Conservation (phyloP, 2,329 filamentous ascomycete species). For the Fusarium buharicum region DNA sequence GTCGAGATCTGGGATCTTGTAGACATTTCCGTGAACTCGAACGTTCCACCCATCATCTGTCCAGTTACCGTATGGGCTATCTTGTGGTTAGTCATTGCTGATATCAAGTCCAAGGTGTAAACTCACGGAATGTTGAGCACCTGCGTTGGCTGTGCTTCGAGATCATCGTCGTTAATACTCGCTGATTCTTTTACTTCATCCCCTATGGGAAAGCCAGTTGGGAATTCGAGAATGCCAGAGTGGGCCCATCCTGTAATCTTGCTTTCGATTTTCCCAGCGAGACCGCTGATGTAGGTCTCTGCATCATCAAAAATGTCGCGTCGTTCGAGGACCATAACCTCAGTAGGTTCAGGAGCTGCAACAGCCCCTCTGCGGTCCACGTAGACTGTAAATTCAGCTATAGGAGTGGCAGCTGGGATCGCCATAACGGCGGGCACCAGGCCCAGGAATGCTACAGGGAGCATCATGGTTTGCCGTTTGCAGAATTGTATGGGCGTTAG, state of each 20-base stretch:
- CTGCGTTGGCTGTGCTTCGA: conserved; percentile 73
- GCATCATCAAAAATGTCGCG: conserved; percentile 55
- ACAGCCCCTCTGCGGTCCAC: conserved; percentile 12
- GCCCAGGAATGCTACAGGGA: conserved; percentile 35
- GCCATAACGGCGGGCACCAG: conserved; percentile 40
- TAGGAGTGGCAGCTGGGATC: conserved; percentile 39
- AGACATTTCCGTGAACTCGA: conserved; percentile 82
- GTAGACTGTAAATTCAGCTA: conserved; percentile 37
- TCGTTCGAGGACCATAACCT: conserved; percentile 38
- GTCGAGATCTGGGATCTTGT: conserved; percentile 77
- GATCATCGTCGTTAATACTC: conserved; percentile 64
- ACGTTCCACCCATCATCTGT: conserved; percentile 81
- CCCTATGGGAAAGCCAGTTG: conserved; percentile 72
- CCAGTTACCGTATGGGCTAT: conserved; percentile 77
- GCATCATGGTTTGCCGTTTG: conserved; percentile 19
- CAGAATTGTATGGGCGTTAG: neutral
- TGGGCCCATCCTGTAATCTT: conserved; percentile 69
- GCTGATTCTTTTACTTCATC: conserved; percentile 69
- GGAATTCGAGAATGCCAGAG: conserved; percentile 74
- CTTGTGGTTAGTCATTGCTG: neutral
- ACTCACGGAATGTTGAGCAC: conserved; percentile 73
- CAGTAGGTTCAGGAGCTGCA: conserved; percentile 43
- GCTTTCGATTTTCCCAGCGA: conserved; percentile 63
- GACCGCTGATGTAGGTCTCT: conserved; percentile 61
- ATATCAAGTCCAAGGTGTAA: neutral